Conservation (phyloP, 2,329 filamentous ascomycete species). For the Penicillium expansum region DNA sequence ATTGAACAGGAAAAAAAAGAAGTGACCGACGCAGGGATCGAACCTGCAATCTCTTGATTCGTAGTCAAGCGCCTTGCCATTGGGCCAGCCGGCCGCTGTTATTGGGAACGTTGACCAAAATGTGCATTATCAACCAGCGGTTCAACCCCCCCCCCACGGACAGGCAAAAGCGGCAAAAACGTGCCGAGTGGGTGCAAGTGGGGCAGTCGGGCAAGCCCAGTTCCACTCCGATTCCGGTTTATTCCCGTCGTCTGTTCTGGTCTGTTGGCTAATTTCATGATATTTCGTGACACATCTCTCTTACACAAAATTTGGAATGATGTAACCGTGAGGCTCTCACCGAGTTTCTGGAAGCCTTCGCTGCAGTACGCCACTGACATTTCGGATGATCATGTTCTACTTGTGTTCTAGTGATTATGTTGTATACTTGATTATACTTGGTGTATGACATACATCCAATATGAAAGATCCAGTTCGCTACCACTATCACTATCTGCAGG, state of each 20-base stretch:
- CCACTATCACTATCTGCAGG: neutral
- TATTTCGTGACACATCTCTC: neutral
- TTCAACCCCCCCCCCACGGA: neutral
- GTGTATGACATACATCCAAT: neutral
- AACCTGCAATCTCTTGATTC: conserved; percentile 54
- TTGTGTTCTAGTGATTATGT: too few species aligned
- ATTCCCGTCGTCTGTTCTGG: neutral
- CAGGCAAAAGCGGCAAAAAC: conserved; percentile 14
- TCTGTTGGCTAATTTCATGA: neutral
- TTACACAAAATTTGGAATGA: conserved; percentile 1
- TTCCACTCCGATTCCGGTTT: conserved; percentile 9
- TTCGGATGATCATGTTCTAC: neutral
- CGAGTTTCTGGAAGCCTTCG: conserved; percentile 38
- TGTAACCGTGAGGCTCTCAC: conserved; percentile 15
- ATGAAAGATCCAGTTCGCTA: neutral
- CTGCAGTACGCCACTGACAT: conserved; percentile 24
- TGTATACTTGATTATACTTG: neutral
- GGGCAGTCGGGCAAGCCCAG: neutral
- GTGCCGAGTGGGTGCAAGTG: conserved; percentile 25
- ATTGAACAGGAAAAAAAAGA: conserved; percentile 10
- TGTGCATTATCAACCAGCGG: neutral
- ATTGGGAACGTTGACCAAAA: accelerated
- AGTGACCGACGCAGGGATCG: conserved; percentile 43
- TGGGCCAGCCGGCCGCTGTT: conserved; percentile 40
- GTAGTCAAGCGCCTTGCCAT: conserved; percentile 54